Base-by-base conservation (phyloP, 371 early-diverging fungal species). In the Mortierella sp. region DNA sequence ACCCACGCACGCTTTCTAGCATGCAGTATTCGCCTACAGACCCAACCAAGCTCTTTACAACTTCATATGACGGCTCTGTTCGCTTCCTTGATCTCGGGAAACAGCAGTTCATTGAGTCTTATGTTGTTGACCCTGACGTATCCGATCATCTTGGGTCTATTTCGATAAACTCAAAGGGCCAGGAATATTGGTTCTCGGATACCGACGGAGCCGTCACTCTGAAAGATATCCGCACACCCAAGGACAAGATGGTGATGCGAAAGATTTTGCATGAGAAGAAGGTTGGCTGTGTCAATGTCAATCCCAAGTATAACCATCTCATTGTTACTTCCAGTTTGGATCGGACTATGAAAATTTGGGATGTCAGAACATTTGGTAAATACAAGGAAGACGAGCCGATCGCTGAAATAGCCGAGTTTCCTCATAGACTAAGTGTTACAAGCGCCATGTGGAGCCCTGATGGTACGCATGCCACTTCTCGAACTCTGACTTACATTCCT, bases 301-400 rank as follows among this genome's bases (percentile, higher is more conserved):
- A 93, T 47, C 93, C 93, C n/a, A 81, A 82, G 11, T 76, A 90
- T 37, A 60, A 64, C 2, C 75, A 92, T 66, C 75, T 90, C 45
- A 63, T 95, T n/a, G 90, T 88, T 4, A 87, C 89, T 0, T 84
- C 89, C 0, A 90, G 90, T 9, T 83, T 89, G 59, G 95, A 95
- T 74, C 81, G 90, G 16, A 86, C 88, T 0, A 82, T 89, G 60
- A 84, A 86, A 19, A 73, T 96, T 14, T 96, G 93, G 93, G 97
- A 96, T 76, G 73, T 82, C 7, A 81, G 97, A 25, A 87, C 85
- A 48, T 80, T 88, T 74, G 69, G 72, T 7, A 63, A 67, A 43
- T 57, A 64, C 50, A 71, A 76, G 47, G 66, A 48, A 1, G 70
- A 64, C 4, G 83, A 83, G 28, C 52, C 74, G 7, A 48, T 73